Percentiles rank a stretch among this genome's conserved stretches.
Evolutionary conservation across 2,329 filamentous ascomycete genomes (phyloP).

Genomic region (Xylariaceae sp.): DNA sequence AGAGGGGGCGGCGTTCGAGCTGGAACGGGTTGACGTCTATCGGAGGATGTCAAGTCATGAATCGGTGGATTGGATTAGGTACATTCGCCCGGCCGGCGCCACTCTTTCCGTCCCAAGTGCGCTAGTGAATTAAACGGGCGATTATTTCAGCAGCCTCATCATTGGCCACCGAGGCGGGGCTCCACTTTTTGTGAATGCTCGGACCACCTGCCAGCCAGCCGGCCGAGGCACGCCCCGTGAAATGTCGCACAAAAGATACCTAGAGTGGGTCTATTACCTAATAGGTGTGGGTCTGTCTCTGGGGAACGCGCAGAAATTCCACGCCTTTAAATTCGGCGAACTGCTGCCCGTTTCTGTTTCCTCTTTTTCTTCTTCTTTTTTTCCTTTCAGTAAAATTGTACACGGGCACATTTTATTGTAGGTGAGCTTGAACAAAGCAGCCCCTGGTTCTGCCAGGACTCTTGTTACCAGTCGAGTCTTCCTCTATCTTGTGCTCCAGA

Average conservation of each 20-base stretch:
- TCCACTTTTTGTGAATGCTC: not conserved
- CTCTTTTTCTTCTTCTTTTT: conserved; percentile 37
- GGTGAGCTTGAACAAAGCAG: conserved; percentile 53
- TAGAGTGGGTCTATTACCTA: not conserved
- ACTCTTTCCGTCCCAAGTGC: not conserved
- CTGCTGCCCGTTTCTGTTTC: conserved; percentile 18
- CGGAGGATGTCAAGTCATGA: conserved; percentile 7
- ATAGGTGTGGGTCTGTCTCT: not conserved
- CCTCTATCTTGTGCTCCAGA: conserved; percentile 72
- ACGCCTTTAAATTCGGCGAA: not conserved
- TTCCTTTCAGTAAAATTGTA: conserved; percentile 55
- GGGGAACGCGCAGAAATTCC: not conserved
- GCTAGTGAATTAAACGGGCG: conserved; percentile 26
- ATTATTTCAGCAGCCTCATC: conserved; percentile 26
- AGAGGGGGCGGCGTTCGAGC: conserved; percentile 1
- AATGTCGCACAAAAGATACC: not conserved
- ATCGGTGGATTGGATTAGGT: conserved; percentile 6
- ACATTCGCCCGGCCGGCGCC: not conserved
- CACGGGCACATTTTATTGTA: conserved; percentile 66
- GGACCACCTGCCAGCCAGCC: not conserved
- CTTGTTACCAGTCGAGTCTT: conserved; percentile 54
- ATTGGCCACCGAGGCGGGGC: conserved; percentile 19
- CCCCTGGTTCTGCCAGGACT: conserved; percentile 32
- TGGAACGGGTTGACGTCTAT: conserved; percentile 26
- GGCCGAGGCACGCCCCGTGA: too few relatives aligned